Evolutionary conservation across 208 protist species (phyloP), one percentile per base, ranked within the genome.

Genomic region (Wallacemonas collosoma): DNA sequence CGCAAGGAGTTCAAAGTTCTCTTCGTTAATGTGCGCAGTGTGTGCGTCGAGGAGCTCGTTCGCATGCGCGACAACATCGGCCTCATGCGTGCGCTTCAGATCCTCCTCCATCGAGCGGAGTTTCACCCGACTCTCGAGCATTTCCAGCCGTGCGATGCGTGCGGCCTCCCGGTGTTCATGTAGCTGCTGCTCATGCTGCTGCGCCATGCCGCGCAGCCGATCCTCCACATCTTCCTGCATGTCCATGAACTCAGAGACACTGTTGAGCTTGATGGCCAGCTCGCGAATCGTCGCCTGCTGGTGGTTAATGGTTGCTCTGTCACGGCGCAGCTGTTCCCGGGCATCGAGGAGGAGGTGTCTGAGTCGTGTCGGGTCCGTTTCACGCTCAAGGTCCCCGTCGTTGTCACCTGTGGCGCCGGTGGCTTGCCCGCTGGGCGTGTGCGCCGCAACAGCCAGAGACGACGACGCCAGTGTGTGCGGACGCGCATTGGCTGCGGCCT

Each of bases 101-200:
- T 72, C 62, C 63, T 82, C 73, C 80, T 91, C 83, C 68, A 87
- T 75, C n/a, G 81, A 65, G 58, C 81, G 73, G 61, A 92, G 77
- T 58, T 79, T 72, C 45, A 97, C 89, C 44, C 89, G 88, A 14
- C 92, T 82, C 71, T 94, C 90, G 45, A 96, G 81, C 67, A 87
- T 84, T n/a, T 85, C 76, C 17, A 95, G 71, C 8, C 87, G 79
- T 14, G 82, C 75, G 2, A 56, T 9, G 2, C 58, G 74, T 39
- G 74, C 70, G 47, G 75, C 81, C 8, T 77, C 69, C 41, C 72
- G 64, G 53, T 80, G 75, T 26, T 56, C 36, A 35, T 57, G 68
- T 11, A 77, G 17, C 55, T 90, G 80, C 36, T 72, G 80, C 8
- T 73, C 53, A 17, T 72, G 73, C 8, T 61, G 40, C 7, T 72